Evolutionary conservation across 768 basidiomycete genomes (phyloP), one percentile per base, ranked within the genome.

Genomic region (Suillus placidus): DNA sequence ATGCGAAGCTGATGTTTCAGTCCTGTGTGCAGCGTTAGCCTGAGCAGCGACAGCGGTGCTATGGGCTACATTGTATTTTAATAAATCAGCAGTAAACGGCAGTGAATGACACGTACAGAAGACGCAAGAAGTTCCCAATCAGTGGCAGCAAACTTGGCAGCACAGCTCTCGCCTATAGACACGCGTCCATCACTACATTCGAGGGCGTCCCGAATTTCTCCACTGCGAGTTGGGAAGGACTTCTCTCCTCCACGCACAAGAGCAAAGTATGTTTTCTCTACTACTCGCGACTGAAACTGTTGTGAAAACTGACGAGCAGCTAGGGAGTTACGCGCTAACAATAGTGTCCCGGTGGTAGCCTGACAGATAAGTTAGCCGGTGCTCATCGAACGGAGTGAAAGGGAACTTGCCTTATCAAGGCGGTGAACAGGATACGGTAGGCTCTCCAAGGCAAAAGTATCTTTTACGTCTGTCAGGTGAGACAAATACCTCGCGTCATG

Each of bases 1-100:
- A 89, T 78, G n/a, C 90, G 84, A 38, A 91, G 82, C 69, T 91
- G 90, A 64, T 91, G 90, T 72, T 91, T 91, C 63, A 85, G 74
- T 4, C 89, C 90, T 18, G 90, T 90, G 60, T 84, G 75, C 23
- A 89, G 80, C 13, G 78, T 80, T 18, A 91, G 78, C 45, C 80
- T 81, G 47, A 91, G 74, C 60, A 92, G 80, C 2, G 88, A 85
- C 35, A 90, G 63, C 23, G 88, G 88, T 4, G 74, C 80, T 54
- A 64, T 75, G 67, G 63, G 81, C 80, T 80, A 58, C 60, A 64
- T 57, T 58, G 42, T 66, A 70, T 74, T 79, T 82, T 49, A 63
- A 73, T 69, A 61, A 68, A n/a, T 23, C 35, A 32, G 38, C 35
- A 35, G 34, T 14, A 6, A 34, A 55, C 20, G 14, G n/a, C 45